Conservation (phyloP, 257 asterid species). For the Euphrasia confusa region DNA sequence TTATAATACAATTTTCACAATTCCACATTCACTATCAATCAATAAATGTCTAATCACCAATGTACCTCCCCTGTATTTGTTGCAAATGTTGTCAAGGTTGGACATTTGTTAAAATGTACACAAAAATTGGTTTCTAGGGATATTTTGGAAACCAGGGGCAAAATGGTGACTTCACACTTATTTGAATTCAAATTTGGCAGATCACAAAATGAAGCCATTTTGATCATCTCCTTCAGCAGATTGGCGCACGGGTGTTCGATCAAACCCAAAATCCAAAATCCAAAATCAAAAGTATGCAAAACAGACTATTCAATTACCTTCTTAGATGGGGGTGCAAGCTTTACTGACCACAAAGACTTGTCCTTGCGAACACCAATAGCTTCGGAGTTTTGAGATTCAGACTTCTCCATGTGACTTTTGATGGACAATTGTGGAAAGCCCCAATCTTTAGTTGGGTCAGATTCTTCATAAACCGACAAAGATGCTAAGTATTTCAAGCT, state of each 20-base stretch:
- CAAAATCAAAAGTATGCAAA: not conserved
- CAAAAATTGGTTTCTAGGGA: too few species aligned
- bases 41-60: not conserved
- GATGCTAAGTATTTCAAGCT: constrained; percentile 67
- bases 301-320: constrained; percentile 37
- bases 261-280: too few species aligned
- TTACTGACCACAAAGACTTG: constrained; percentile 28
- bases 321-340: constrained; percentile 28
- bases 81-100: too few species aligned
- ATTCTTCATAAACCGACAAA: constrained; percentile 58
- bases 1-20: too few species aligned
- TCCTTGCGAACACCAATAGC: constrained; percentile 29
- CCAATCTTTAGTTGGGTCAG: constrained; percentile 85
- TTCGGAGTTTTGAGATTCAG: constrained; percentile 37
- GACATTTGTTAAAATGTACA: too few species aligned
- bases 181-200: too few species aligned
- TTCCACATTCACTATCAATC: not conserved
- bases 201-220: too few species aligned
- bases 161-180: too few species aligned
- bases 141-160: too few species aligned
- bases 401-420: constrained; percentile 26
- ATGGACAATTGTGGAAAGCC: constrained; percentile 65
- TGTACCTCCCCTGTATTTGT: not conserved
- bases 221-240: too few species aligned
- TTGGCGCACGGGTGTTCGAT: too few species aligned